Base-by-base conservation (phyloP, 306 rosid genomes). In the Clitoria ternatea region DNA sequence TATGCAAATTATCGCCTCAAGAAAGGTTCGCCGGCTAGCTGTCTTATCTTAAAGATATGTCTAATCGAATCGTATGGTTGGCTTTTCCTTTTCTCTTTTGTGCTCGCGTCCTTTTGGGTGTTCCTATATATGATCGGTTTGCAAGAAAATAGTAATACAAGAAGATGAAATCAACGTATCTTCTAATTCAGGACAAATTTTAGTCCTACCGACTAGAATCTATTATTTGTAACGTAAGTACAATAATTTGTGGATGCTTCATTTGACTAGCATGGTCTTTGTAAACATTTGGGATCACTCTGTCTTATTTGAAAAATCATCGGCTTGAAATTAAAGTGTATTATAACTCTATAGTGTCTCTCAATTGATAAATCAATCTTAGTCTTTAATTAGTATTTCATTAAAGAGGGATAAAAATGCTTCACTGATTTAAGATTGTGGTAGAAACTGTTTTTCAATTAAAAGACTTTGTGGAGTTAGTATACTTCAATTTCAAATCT, bases 101-200 rank as follows among this genome's bases (percentile, higher is more conserved):
- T 20, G 18, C 56, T 59, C 37, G 9, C 70, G 61, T 63, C 48
- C 61, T 63, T 73, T 43, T 33, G 67, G 33, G 22, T 53, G 62
- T 43, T 9, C 52, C 50, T 33, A n/a, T 27, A n/a, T 27, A 7
- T 40, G 62, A 11, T 43, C 43, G 50, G 24, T 3, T 69, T 12
- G 65, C 45, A 30, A 49, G 13, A 36, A 19, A 52, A 40, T 2
- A 5, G 11, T 49, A 7, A 4, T 39, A 42, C 7, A 10, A 7
- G 37, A 57, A 23, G 55, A 36, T 35, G 40, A 27, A 64, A 27
- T 42, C 17, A 17, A 7, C 37, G 60, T 57, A 45, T 42, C 39
- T 56, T 23, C 49, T 17, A 30, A 12, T 8, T 4, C 12, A 7
- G 23, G 29, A 60, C 72, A 62, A 43, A 39, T 9, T 49, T 35